Evolutionary conservation across 192 early-diverging fungal genomes (phyloP).

Genomic region (Coemansia umbellata): DNA sequence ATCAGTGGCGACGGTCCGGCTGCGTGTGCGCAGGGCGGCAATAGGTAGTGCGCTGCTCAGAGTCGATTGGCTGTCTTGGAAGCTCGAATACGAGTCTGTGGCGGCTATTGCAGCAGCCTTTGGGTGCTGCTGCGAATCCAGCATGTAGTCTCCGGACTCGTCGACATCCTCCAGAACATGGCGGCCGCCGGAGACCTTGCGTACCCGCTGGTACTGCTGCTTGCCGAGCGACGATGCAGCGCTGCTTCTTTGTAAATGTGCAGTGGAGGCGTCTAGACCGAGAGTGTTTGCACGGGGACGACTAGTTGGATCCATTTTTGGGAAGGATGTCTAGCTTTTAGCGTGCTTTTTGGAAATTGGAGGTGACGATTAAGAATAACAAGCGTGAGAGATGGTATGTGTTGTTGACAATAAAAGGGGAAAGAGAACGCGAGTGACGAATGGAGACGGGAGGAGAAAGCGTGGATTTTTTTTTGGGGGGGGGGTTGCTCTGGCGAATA

Average conservation of each 20-base stretch:
- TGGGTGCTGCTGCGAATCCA: constrained; percentile 13
- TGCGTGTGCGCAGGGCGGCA: constrained; percentile 27
- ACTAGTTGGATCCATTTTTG: not conserved
- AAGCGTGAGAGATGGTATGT: too few species aligned
- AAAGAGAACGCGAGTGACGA: too few species aligned
- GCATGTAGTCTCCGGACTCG: not conserved
- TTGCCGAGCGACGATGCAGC: not conserved
- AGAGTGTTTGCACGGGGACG: constrained; percentile 43
- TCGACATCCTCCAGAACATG: constrained; percentile 17
- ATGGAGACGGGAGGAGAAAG: too few species aligned
- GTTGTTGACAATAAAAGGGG: too few species aligned
- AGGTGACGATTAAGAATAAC: too few species aligned
- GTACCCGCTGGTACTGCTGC: constrained; percentile 20
- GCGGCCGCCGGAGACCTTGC: constrained; percentile 22
- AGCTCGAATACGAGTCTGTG: too few species aligned
- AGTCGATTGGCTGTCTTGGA: not conserved
- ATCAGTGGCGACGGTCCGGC: constrained; percentile 36
- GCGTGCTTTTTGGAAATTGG: not conserved
- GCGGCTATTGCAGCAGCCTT: constrained; percentile 19
- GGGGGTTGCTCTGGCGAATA: too few species aligned
- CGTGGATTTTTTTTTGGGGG: too few species aligned
- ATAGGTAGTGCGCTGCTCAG: constrained; percentile 3
- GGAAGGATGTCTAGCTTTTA: not conserved
- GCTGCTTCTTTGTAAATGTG: not conserved
- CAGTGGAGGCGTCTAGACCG: constrained; percentile 21